These are phyloP conservation scores for Melaleuca quinquenervia DNA, from an alignment of 345 rosid species.

Conservation along the genomic window DNA sequence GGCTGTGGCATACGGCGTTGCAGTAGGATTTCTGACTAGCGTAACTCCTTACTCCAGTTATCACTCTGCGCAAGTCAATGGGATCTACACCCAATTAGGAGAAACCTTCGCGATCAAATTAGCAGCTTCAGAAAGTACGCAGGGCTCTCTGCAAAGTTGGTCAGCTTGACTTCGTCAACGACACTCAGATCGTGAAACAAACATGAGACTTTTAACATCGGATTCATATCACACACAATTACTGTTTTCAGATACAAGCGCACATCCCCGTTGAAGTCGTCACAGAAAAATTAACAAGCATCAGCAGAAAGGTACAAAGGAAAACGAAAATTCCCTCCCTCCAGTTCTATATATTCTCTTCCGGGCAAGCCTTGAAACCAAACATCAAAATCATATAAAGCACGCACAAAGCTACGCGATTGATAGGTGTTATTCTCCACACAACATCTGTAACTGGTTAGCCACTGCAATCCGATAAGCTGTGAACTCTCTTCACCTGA, in stretches of 20 bases:
- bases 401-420: not conserved
- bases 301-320: not conserved
- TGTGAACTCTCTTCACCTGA: constrained; percentile 34
- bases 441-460: not conserved
- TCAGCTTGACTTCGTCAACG: not conserved
- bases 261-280: not conserved
- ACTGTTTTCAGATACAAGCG: constrained; percentile 1
- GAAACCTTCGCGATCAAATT: not conserved
- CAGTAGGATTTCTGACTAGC: not conserved
- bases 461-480: not conserved
- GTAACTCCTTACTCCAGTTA: not conserved
- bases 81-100: not conserved
- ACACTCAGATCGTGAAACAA: not conserved
- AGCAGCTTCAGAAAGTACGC: not conserved
- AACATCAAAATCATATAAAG: not conserved
- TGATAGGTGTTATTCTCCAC: not conserved
- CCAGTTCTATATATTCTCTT: not conserved
- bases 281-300: not conserved
- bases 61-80: not conserved
- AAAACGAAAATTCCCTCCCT: not conserved
- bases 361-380: not conserved
- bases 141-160: not conserved
- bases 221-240: not conserved
- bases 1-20: too few relatives aligned
- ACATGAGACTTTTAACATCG: not conserved